phyloP scores from a whole-genome alignment of 1,284 basidiomycete genomes.

The Inonotus hispidus region DNA sequence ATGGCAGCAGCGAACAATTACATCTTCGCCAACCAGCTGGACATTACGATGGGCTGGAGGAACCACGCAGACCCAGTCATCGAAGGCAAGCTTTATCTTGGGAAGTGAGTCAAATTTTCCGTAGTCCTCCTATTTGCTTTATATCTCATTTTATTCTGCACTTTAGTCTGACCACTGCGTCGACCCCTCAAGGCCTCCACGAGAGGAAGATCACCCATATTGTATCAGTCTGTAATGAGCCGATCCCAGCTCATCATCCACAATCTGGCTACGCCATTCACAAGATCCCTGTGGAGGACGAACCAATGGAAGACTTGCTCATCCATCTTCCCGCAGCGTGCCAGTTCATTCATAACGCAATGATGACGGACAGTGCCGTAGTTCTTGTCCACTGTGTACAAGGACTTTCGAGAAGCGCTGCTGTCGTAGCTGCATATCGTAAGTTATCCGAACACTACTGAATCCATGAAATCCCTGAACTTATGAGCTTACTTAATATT shows the following conservation, averaged over 20 bases:
- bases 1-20: conserved; percentile 9
- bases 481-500: too few relatives aligned
- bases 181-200: conserved; percentile 13
- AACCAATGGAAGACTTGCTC: conserved; percentile 14
- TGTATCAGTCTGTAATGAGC: conserved; percentile 16
- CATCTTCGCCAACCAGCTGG: conserved; percentile 6
- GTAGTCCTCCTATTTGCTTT: background rate
- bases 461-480: background rate
- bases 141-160: background rate
- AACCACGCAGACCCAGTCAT: conserved; percentile 18
- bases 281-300: conserved; percentile 16
- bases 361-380: conserved; percentile 9
- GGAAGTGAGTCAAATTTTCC: conserved; percentile 18
- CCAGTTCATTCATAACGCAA: conserved; percentile 17
- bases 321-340: conserved; percentile 18
- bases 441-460: background rate
- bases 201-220: conserved; percentile 18
- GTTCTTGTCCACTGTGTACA: conserved; percentile 19
- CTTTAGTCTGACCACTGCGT: conserved; percentile 15
- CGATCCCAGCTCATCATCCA: conserved; percentile 18
- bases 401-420: conserved; percentile 16
- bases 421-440: conserved; percentile 19
- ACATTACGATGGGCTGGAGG: conserved; percentile 14
- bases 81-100: conserved; percentile 19
- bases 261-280: conserved; percentile 17